These are phyloP conservation scores for Massarina eburnea DNA, from an alignment of 2,329 filamentous ascomycete genomes.

Conservation along the genomic window DNA sequence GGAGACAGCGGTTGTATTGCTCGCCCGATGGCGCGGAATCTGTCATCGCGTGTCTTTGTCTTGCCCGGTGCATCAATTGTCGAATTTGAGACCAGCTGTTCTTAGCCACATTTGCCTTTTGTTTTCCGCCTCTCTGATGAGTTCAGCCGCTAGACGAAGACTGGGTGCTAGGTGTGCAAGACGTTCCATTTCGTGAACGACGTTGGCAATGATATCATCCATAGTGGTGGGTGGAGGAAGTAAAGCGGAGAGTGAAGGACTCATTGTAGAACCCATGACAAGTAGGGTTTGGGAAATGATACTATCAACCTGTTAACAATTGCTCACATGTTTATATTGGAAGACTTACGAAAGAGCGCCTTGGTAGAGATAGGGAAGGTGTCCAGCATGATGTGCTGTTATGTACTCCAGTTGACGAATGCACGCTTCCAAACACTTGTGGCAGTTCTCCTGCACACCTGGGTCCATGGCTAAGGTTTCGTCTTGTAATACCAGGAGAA, in stretches of 20 bases:
- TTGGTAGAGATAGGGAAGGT: slow-evolving; percentile 86
- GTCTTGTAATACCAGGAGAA: slow-evolving; percentile 76
- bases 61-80: slow-evolving; percentile 30
- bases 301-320: slow-evolving; percentile 46
- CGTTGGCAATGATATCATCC: slow-evolving; percentile 75
- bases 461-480: slow-evolving; percentile 72
- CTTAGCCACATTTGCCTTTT: slow-evolving; percentile 64
- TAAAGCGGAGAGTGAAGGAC: slow-evolving; percentile 68
- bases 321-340: background rate
- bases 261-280: slow-evolving; percentile 84
- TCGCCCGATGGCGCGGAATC: background rate
- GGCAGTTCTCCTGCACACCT: slow-evolving; percentile 73
- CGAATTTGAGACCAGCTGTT: slow-evolving; percentile 43
- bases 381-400: slow-evolving; percentile 75
- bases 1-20: no score
- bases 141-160: slow-evolving; percentile 73
- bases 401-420: slow-evolving; percentile 79
- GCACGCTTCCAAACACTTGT: slow-evolving; percentile 78
- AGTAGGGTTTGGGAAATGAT: slow-evolving; percentile 81
- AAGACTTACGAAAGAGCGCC: slow-evolving; percentile 62
- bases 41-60: background rate
- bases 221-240: slow-evolving; percentile 60
- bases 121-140: slow-evolving; percentile 74
- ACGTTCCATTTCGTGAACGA: slow-evolving; percentile 73
- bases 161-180: slow-evolving; percentile 77